Evolutionary conservation across 2,329 filamentous ascomycete species (phyloP).

Genomic region (Monilinia polystroma): DNA sequence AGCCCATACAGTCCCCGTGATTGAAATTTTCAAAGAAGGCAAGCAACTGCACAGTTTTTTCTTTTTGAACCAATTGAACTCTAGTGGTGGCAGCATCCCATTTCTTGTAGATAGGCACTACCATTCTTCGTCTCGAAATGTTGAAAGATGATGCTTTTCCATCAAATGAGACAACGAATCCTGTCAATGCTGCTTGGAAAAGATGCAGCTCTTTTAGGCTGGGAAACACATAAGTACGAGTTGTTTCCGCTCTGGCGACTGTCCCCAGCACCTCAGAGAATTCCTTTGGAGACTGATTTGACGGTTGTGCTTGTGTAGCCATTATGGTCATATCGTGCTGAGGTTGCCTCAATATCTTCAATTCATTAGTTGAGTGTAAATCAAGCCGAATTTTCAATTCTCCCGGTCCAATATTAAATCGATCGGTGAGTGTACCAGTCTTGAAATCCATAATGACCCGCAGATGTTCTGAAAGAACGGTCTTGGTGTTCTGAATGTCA

Average conservation of each 20-base stretch:
- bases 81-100: conserved; percentile 82
- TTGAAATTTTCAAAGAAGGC: conserved; percentile 88
- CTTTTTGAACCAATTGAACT: conserved; percentile 75
- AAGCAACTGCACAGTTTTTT: conserved; percentile 73
- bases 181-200: conserved; percentile 78
- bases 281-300: conserved; percentile 60
- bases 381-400: conserved; percentile 68
- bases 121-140: conserved; percentile 81
- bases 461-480: conserved; percentile 73
- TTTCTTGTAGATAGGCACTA: conserved; percentile 91
- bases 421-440: conserved; percentile 76
- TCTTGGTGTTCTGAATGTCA: conserved; percentile 59
- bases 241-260: conserved; percentile 58
- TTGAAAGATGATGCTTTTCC: conserved; percentile 71
- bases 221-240: conserved; percentile 71
- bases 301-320: conserved; percentile 64
- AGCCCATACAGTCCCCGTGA: conserved; percentile 86
- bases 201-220: conserved; percentile 67
- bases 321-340: conserved; percentile 78
- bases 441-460: conserved; percentile 74
- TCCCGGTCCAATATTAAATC: conserved; percentile 77
- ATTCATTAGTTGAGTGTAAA: conserved; percentile 55
- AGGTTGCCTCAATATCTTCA: conserved; percentile 68
- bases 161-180: conserved; percentile 74
- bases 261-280: conserved; percentile 52